Conservation (phyloP, 805 yeast species). For the Metschnikowia hibisci region DNA sequence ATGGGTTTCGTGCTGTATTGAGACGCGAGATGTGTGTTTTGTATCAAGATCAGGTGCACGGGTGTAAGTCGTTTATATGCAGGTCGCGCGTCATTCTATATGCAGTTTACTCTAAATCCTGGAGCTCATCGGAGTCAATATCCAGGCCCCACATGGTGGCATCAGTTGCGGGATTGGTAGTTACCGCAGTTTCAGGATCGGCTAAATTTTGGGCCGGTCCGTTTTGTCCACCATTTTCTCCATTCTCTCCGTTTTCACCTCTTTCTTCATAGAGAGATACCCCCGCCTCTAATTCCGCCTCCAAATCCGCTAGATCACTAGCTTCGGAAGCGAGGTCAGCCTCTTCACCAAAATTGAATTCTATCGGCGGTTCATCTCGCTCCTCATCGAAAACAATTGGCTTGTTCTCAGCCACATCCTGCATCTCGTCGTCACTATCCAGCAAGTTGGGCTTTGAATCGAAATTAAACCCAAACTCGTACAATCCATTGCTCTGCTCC, state of each 20-base stretch:
- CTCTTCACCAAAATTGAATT: constrained; percentile 12
- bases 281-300: constrained; percentile 4
- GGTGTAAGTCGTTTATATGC: background rate
- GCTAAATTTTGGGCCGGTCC: too few species aligned
- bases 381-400: constrained; percentile 8
- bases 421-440: constrained; percentile 17
- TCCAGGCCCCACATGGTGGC: constrained; percentile 1
- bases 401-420: background rate
- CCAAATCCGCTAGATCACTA: constrained; percentile 3
- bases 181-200: too few species aligned
- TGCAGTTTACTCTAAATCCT: background rate
- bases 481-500: constrained; percentile 27
- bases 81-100: too few species aligned
- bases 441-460: constrained; percentile 21
- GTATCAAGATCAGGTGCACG: constrained; percentile 4
- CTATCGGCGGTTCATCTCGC: constrained; percentile 1
- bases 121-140: constrained; percentile 1
- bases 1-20: background rate
- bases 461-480: constrained; percentile 32
- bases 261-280: too few species aligned
- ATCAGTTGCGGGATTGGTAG: too few species aligned
- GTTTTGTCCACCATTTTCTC: too few species aligned
- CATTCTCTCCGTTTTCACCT: too few species aligned
- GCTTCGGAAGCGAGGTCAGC: background rate
- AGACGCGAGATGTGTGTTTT: constrained; percentile 4